Evolutionary conservation across 257 asterid genomes (phyloP).

Genomic region (Ocimum tenuiflorum): DNA sequence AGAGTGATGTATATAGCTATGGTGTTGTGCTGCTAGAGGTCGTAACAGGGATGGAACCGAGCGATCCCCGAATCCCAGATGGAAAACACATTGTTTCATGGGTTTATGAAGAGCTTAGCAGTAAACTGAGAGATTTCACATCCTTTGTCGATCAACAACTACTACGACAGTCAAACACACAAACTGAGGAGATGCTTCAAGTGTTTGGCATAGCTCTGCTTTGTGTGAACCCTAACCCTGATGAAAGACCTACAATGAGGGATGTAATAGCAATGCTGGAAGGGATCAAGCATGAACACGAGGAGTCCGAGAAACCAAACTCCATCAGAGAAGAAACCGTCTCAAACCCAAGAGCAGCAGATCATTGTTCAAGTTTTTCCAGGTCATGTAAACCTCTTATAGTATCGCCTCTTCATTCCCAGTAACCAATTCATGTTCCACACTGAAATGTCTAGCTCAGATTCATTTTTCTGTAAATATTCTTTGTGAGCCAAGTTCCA

Average conservation of each 20-base stretch:
- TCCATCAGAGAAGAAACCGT: conserved; percentile 14
- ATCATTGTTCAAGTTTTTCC: conserved; percentile 57
- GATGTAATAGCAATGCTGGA: conserved; percentile 64
- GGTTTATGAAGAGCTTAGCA: conserved; percentile 45
- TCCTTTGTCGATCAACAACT: conserved; percentile 55
- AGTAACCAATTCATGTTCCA: conserved; percentile 19
- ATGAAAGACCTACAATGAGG: conserved; percentile 72
- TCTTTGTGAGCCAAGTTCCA: conserved; percentile 10
- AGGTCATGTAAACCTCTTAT: conserved; percentile 50
- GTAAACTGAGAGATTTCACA: conserved; percentile 43
- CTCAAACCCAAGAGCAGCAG: conserved; percentile 34
- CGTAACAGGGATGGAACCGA: conserved; percentile 70
- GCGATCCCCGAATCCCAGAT: conserved; percentile 55
- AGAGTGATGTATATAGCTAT: conserved; percentile 66
- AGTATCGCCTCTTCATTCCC: conserved; percentile 44
- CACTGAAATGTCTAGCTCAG: conserved; percentile 15
- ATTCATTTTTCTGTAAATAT: conserved; percentile 34
- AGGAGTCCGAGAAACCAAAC: conserved; percentile 41
- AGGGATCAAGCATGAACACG: conserved; percentile 51
- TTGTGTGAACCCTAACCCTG: conserved; percentile 45
- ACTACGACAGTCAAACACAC: conserved; percentile 47
- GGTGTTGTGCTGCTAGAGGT: conserved; percentile 72
- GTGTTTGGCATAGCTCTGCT: conserved; percentile 66
- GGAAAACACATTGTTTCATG: conserved; percentile 52
- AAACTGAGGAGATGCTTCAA: conserved; percentile 69